Evolutionary conservation across 805 yeast genomes (phyloP), one percentile per base, ranked within the genome.

Genomic region (Candida xyloterini): DNA sequence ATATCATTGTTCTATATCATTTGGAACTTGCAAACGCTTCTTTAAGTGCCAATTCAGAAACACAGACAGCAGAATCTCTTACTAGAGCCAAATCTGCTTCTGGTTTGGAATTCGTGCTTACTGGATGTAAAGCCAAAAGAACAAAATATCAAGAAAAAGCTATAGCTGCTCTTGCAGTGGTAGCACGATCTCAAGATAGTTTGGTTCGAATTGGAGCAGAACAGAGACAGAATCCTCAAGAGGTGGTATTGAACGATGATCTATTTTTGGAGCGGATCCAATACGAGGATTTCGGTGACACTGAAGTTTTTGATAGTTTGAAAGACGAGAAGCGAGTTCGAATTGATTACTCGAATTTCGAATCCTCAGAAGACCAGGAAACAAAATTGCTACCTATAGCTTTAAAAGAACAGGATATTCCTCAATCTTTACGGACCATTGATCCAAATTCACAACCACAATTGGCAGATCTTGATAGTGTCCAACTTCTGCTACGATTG

Each of bases 91-190:
- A 77, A 30, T 71, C 73, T 10, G 56, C 82, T 9, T 78, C 89
- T 0, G 73, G 77, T 1, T 70, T 88, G 33, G 66, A 74, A 35
- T 74, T 81, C 48, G 74, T 81, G 0, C 64, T 91, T 32, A 84
- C 97, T 1, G 98, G 98, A 50, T 85, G 93, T 40, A 80, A 80
- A 51, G 96, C 96, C 8, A 83, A 80, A 57, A 72, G 93, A 56
- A 91, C 98, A 4, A 85, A 85, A 59, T 86, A 68, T 59, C 98
- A 91, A 63, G 71, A 72, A 33, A 71, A 68, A 24, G 77, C 81
- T n/a, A 75, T 82, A 18, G 75, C 96, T 0, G 78, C 87, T 27
- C 72, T 91, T 44, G 74, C 90, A 11, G 76, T 88, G 18, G 63
- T 91, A 15, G 98, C 98, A 1, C 73, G 76, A 40, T 69, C 76